phyloP scores from a whole-genome alignment of 2,329 filamentous ascomycete genomes.

The Phaeosphaeria sp. region DNA sequence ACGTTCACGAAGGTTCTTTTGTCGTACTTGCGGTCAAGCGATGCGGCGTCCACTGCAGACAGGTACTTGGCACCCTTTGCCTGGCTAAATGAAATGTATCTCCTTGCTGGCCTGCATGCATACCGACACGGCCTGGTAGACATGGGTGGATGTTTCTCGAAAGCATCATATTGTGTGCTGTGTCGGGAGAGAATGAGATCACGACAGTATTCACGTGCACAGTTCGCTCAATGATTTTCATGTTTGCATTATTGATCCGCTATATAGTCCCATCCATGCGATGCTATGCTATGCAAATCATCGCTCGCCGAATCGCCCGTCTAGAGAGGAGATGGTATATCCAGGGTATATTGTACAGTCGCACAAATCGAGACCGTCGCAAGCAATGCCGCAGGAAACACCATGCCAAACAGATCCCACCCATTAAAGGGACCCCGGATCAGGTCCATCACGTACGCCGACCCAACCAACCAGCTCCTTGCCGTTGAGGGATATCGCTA shows the following conservation, averaged over 20 bases:
- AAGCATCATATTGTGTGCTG: neutral
- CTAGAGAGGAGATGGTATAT: conserved; percentile 48
- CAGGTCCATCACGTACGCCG: conserved; percentile 11
- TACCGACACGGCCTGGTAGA: neutral
- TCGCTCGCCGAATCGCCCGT: conserved; percentile 2
- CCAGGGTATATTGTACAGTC: conserved; percentile 46
- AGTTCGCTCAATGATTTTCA: neutral
- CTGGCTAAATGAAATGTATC: neutral
- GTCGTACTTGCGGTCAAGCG: neutral
- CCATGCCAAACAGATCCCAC: conserved; percentile 17
- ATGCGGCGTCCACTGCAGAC: neutral
- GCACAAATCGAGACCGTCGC: conserved; percentile 14
- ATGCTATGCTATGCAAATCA: neutral
- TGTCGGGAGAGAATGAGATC: neutral
- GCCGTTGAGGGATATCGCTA: conserved; percentile 21
- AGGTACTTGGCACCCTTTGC: neutral
- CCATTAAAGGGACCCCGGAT: conserved; percentile 2
- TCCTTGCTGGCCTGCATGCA: neutral
- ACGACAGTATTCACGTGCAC: neutral
- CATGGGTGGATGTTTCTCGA: too few species aligned
- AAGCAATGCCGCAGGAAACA: conserved; percentile 24
- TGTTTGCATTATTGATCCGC: neutral
- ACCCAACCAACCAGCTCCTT: conserved; percentile 14
- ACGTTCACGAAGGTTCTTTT: neutral
- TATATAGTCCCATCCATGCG: neutral